A percentile compares a stretch with the other conserved stretches of the same genome.
These are phyloP conservation scores for Geoglossum glabrum DNA, from an alignment of 495 filamentous ascomycete species.

Conservation along the genomic window DNA sequence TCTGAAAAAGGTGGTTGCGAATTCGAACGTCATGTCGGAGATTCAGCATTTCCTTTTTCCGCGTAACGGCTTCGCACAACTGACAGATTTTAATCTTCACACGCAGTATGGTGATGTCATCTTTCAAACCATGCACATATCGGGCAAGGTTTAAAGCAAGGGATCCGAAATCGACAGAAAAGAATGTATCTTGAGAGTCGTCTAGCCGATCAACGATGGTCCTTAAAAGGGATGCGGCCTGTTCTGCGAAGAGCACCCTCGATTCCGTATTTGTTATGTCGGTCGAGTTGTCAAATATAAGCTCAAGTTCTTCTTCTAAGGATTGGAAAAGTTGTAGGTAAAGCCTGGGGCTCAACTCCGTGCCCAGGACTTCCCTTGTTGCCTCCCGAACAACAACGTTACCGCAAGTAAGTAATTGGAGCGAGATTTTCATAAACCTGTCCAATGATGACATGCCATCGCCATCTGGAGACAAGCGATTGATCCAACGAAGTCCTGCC, in stretches of 20 bases:
- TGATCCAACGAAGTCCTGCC: constrained; percentile 40
- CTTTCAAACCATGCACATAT: constrained; percentile 30
- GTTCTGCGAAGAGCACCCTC: constrained; percentile 43
- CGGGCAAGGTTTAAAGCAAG: constrained; percentile 39
- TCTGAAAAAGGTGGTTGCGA: constrained; percentile 40
- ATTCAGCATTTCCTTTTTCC: constrained; percentile 44
- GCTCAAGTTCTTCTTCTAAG: constrained; percentile 38
- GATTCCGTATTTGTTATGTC: constrained; percentile 28
- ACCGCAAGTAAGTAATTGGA: constrained; percentile 38
- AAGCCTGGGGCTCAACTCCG: constrained; percentile 35
- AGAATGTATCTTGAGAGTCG: constrained; percentile 35
- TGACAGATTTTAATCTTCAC: constrained; percentile 49
- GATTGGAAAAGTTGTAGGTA: constrained; percentile 39
- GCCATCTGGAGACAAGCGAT: constrained; percentile 34
- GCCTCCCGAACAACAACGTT: constrained; percentile 41
- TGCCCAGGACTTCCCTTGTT: constrained; percentile 38
- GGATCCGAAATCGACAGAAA: constrained; percentile 36
- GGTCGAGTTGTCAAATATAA: constrained; percentile 31
- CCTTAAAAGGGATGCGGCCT: constrained; percentile 38
- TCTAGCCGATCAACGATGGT: constrained; percentile 39
- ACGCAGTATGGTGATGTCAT: constrained; percentile 29
- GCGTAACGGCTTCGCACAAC: constrained; percentile 38
- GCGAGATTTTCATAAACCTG: constrained; percentile 36
- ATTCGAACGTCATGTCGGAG: constrained; percentile 44
- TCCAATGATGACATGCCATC: constrained; percentile 36